Evolutionary conservation across 148 eudicot genomes (phyloP).

Genomic region (Persicaria tinctoria): DNA sequence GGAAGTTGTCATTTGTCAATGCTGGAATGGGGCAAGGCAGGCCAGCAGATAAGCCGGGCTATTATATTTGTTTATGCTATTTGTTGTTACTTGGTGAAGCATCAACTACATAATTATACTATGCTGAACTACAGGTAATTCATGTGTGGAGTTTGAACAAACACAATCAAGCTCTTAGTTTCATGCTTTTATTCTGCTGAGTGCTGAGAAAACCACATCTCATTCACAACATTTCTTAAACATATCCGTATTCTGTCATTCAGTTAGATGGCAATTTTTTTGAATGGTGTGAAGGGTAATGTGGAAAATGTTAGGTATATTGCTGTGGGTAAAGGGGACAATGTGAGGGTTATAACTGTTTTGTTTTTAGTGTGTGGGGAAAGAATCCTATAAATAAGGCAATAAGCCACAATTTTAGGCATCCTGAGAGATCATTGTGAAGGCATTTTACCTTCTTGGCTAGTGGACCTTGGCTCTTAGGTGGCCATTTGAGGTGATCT

Average conservation of each 20-base stretch:
- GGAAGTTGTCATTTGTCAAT: not conserved
- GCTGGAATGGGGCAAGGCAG: not conserved
- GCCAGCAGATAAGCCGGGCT: not conserved
- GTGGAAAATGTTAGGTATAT: too few relatives aligned
- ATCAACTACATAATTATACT: not conserved
- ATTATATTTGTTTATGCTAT: not conserved
- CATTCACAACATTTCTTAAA: not conserved
- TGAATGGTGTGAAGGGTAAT: too few relatives aligned
- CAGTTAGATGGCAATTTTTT: too few relatives aligned
- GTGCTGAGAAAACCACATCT: not conserved
- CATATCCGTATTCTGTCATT: not conserved
- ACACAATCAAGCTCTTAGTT: not conserved
- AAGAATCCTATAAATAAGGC: too few relatives aligned
- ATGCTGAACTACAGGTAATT: not conserved
- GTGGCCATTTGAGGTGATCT: too few relatives aligned
- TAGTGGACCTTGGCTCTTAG: too few relatives aligned
- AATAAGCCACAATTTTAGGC: too few relatives aligned
- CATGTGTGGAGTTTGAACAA: not conserved
- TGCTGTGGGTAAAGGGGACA: too few relatives aligned
- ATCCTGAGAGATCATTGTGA: too few relatives aligned
- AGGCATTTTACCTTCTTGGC: too few relatives aligned
- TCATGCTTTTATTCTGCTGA: not conserved
- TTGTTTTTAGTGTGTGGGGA: too few relatives aligned
- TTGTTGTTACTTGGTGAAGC: not conserved
- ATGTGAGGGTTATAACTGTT: too few relatives aligned